Conservation (phyloP, 805 yeast species). For the Candida namnaoensis region DNA sequence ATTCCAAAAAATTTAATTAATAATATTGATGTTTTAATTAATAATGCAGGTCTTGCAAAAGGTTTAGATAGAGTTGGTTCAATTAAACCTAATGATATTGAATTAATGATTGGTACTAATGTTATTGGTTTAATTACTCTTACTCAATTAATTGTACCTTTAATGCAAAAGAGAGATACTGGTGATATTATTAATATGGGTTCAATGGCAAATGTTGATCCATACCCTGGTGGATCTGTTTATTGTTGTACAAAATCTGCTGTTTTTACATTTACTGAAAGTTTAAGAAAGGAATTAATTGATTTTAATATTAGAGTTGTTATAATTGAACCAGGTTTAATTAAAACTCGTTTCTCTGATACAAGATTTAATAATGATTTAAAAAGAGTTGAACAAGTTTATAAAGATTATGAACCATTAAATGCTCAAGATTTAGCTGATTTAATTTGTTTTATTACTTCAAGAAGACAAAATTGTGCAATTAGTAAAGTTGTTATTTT, state of each 20-base stretch:
- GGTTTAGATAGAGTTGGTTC: slow-evolving; percentile 75
- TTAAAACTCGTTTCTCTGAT: slow-evolving; percentile 53
- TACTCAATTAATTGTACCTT: slow-evolving; percentile 65
- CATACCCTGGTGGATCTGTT: slow-evolving; percentile 54
- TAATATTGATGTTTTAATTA: slow-evolving; percentile 54
- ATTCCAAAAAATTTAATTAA: slow-evolving; percentile 45
- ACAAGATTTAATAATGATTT: slow-evolving; percentile 51
- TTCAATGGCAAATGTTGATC: slow-evolving; percentile 69
- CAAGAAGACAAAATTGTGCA: slow-evolving; percentile 50
- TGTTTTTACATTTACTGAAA: slow-evolving; percentile 60
- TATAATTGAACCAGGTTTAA: slow-evolving; percentile 58
- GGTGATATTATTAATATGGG: slow-evolving; percentile 70
- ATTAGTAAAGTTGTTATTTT: slow-evolving; percentile 75
- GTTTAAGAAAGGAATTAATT: slow-evolving; percentile 65
- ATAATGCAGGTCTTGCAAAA: slow-evolving; percentile 71
- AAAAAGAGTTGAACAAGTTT: slow-evolving; percentile 43
- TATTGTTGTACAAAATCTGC: slow-evolving; percentile 72
- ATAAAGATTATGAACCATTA: slow-evolving; percentile 47
- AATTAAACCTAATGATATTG: slow-evolving; percentile 51
- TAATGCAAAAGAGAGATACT: slow-evolving; percentile 56
- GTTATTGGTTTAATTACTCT: slow-evolving; percentile 76
- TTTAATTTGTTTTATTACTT: slow-evolving; percentile 43
- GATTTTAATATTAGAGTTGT: slow-evolving; percentile 55
- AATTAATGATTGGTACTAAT: slow-evolving; percentile 75
- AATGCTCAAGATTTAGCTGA: slow-evolving; percentile 54